phyloP scores from a whole-genome alignment of 2,329 filamentous ascomycete genomes.

The Drechmeria coniospora region DNA sequence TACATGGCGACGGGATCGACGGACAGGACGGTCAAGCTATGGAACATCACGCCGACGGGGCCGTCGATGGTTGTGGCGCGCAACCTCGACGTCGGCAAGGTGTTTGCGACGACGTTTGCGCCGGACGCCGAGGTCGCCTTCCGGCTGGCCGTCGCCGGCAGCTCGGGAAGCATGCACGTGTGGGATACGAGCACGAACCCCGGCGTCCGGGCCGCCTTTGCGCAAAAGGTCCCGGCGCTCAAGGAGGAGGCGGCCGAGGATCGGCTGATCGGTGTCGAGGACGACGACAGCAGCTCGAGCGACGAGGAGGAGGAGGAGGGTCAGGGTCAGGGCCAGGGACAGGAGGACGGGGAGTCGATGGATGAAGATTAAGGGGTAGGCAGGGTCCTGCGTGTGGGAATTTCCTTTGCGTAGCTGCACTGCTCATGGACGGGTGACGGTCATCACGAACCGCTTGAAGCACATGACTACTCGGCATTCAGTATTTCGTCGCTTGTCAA shows the following conservation, averaged over 20 bases:
- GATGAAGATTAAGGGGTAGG: constrained; percentile 9
- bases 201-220: constrained; percentile 73
- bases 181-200: constrained; percentile 95
- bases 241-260: constrained; percentile 51
- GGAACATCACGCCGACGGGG: constrained; percentile 71
- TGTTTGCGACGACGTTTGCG: constrained; percentile 82
- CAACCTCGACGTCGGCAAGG: constrained; percentile 85
- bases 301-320: constrained; percentile 38
- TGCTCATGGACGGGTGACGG: no score
- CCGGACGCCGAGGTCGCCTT: constrained; percentile 86
- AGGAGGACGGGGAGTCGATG: constrained; percentile 10
- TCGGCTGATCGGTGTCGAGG: constrained; percentile 57
- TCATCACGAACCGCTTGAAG: no score
- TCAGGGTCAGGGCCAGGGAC: constrained; percentile 33
- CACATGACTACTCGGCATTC: no score
- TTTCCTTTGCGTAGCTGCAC: no score
- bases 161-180: constrained; percentile 80
- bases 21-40: constrained; percentile 91
- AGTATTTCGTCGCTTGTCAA: no score
- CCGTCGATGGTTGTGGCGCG: constrained; percentile 84
- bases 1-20: constrained; percentile 88
- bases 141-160: constrained; percentile 82
- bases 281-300: constrained; percentile 51
- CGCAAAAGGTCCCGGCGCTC: constrained; percentile 42
- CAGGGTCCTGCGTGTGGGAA: not conserved